Conservation (phyloP, 768 basidiomycete species). For the Daedalea quercina region DNA sequence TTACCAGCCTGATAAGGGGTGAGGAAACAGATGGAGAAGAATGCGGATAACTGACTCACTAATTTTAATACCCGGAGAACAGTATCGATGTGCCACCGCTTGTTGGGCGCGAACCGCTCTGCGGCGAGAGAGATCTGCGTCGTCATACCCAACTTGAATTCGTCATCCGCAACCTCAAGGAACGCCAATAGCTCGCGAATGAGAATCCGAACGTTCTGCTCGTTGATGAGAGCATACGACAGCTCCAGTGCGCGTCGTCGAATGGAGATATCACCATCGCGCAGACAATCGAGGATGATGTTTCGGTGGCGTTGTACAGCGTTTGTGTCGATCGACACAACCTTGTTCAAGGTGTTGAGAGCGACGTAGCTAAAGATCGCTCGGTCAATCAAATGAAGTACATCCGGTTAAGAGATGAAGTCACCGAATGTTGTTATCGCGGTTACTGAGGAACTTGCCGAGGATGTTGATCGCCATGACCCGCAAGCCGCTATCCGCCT, state of each 20-base stretch:
- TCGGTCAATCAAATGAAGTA: too few species aligned
- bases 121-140: conserved; percentile 96
- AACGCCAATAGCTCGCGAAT: conserved; percentile 91
- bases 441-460: conserved; percentile 95
- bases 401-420: conserved; percentile 18
- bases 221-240: conserved; percentile 95
- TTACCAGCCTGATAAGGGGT: conserved; percentile 76
- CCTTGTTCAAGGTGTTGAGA: conserved; percentile 96
- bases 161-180: conserved; percentile 96
- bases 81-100: conserved; percentile 99
- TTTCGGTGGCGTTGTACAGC: conserved; percentile 97
- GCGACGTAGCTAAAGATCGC: conserved; percentile 81
- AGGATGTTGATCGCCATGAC: conserved; percentile 99
- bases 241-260: conserved; percentile 93
- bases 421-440: conserved; percentile 97
- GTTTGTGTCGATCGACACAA: conserved; percentile 95
- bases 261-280: conserved; percentile 99
- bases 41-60: conserved; percentile 37
- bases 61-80: conserved; percentile 87
- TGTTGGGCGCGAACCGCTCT: conserved; percentile 94
- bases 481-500: conserved; percentile 90
- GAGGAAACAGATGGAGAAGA: neutral
- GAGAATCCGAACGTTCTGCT: conserved; percentile 86
- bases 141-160: conserved; percentile 97
- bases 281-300: conserved; percentile 96